Evolutionary conservation across 2,329 filamentous ascomycete species (phyloP), one percentile per base, ranked within the genome.

Genomic region (Ascosphaera apis): DNA sequence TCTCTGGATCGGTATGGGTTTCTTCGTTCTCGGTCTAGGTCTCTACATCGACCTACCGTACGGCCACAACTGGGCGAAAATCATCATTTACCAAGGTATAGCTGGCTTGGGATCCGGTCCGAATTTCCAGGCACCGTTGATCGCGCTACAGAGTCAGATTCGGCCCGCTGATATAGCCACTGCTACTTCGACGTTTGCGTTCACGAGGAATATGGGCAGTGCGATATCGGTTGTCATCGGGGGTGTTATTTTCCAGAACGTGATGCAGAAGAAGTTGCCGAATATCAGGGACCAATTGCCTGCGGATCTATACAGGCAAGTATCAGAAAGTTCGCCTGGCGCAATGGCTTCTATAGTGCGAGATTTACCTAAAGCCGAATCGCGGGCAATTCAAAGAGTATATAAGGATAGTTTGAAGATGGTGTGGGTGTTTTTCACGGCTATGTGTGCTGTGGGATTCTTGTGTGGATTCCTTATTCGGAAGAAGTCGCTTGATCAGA

Each of bases 21-120:
- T 77, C 38, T 67, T 72, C 53, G 65, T 67, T 0, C 55, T 82
- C 6, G 77, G 77, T 2, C 69, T 68, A 33, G 76, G 76, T 37
- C 66, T 76, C 37, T 62, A 73, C 46, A 66, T 81, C 25, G 63
- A 67, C 31, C 50, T 69, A 3, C 57, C 60, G 15, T 53, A 57
- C 15, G 63, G 65, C 48, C 72, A 48, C 42, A 72, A 53, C 39
- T 65, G 59, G 60, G 45, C 57, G 17, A 56, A 57, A 17, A 56
- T 63, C 40, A 53, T 62, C 45, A 53, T 60, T 31, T 76, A 61
- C 45, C 68, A 75, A 49, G 53, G 76, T 34, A 55, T 76, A 21
- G 61, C 59, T 3, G 70, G 70, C n/a, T 46, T 69, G 3, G 72
- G 72, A 16, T 61, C 70, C 4, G 72, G 72, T 0, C 65, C 69